phyloP scores from a whole-genome alignment of 2,329 filamentous ascomycete species.

The Sphaerulina populicola region DNA sequence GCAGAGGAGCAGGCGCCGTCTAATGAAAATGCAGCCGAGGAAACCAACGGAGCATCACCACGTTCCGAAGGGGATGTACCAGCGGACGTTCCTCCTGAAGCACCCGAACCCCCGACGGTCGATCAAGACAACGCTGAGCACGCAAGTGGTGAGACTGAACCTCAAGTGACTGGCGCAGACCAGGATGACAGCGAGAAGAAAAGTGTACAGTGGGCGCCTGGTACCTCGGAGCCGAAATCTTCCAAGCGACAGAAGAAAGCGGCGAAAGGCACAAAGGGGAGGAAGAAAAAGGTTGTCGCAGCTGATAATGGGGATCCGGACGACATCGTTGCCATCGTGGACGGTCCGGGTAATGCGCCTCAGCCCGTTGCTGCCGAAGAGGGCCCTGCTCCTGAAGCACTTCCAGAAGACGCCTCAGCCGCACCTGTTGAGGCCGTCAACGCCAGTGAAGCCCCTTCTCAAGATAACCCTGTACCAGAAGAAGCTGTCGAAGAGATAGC shows the following conservation, averaged over 20 bases:
- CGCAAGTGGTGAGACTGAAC: not conserved
- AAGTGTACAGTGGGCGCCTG: slow-evolving; percentile 26
- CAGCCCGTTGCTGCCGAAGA: not conserved
- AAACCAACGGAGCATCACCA: not conserved
- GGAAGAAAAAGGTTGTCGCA: slow-evolving; percentile 21
- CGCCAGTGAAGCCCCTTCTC: not conserved
- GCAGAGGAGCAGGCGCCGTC: not conserved
- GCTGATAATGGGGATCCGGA: slow-evolving; percentile 15
- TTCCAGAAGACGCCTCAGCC: not conserved
- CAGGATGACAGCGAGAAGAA: slow-evolving; percentile 22
- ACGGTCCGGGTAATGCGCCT: slow-evolving; percentile 11
- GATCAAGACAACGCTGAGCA: not conserved
- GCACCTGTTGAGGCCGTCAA: not conserved
- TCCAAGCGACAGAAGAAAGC: slow-evolving; percentile 25
- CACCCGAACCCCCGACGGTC: slow-evolving; percentile 5
- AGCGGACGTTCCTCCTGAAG: slow-evolving; percentile 5
- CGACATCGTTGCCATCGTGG: slow-evolving; percentile 23
- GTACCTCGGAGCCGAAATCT: slow-evolving; percentile 24
- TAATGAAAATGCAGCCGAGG: not conserved
- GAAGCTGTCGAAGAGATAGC: not conserved
- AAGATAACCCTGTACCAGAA: not conserved
- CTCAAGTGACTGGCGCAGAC: slow-evolving; percentile 3
- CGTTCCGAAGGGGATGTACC: not conserved
- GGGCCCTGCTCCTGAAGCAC: not conserved
- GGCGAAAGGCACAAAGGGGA: slow-evolving; percentile 18